phyloP scores from a whole-genome alignment of 768 basidiomycete genomes.

The Suillus weaverae region DNA sequence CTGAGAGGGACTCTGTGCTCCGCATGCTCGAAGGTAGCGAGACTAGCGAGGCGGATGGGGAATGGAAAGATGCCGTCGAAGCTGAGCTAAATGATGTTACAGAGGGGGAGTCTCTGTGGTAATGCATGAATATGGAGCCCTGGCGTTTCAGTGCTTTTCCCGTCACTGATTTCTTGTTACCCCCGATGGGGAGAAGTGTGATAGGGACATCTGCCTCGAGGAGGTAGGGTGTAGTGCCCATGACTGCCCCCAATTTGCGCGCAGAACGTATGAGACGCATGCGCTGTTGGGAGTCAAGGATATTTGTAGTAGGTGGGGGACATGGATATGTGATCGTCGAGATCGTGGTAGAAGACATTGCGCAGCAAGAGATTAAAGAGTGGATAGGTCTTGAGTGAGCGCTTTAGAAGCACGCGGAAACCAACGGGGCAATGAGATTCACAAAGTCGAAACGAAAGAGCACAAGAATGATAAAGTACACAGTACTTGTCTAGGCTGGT shows the following conservation, averaged over 20 bases:
- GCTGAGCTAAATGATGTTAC: slow-evolving; percentile 21
- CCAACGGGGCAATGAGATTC: background rate
- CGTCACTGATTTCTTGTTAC: slow-evolving; percentile 11
- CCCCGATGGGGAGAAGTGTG: slow-evolving; percentile 24
- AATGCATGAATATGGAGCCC: slow-evolving; percentile 32
- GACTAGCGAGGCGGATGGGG: slow-evolving; percentile 20
- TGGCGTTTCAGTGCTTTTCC: slow-evolving; percentile 29
- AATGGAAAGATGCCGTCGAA: slow-evolving; percentile 12
- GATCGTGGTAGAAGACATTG: slow-evolving; percentile 26
- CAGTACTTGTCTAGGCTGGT: slow-evolving; percentile 13
- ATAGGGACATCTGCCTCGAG: slow-evolving; percentile 27
- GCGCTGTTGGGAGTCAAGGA: slow-evolving; percentile 32
- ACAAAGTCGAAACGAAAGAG: slow-evolving; percentile 4
- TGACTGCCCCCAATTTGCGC: slow-evolving; percentile 35
- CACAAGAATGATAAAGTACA: slow-evolving; percentile 12
- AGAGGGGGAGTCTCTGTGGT: slow-evolving; percentile 20
- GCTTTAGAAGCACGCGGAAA: background rate
- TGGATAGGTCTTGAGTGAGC: background rate
- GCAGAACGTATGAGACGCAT: slow-evolving; percentile 38
- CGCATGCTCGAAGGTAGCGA: slow-evolving; percentile 12
- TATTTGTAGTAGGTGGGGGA: slow-evolving; percentile 38
- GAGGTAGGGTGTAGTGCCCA: slow-evolving; percentile 38
- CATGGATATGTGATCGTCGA: slow-evolving; percentile 14
- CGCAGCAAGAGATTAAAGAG: background rate
- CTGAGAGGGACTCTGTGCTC: slow-evolving; percentile 13